Evolutionary conservation across 1,284 basidiomycete species (phyloP).

Genomic region (Sanghuangporus weigelae): DNA sequence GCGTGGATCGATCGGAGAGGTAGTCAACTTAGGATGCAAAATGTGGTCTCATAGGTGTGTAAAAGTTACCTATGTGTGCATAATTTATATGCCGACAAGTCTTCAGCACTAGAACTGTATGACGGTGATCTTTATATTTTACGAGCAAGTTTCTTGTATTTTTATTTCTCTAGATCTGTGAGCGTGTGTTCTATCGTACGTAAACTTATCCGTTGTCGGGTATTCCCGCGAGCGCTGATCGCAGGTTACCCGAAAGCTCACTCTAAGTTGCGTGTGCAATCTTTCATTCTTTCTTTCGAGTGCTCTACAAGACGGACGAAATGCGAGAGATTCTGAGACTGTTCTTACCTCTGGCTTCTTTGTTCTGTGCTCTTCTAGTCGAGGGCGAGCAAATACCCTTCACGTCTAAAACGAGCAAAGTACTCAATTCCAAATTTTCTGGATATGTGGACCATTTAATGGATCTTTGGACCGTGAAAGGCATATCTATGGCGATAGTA

Average conservation of each 20-base stretch:
- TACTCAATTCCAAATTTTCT: background rate
- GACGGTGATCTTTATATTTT: no score
- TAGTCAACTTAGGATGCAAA: background rate
- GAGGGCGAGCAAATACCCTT: background rate
- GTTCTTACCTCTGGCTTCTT: background rate
- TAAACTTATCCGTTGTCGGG: no score
- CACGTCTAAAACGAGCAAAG: background rate
- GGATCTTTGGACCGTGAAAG: constrained; percentile 12
- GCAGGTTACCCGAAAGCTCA: no score
- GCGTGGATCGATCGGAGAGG: background rate
- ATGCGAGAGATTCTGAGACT: background rate
- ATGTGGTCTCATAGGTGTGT: background rate
- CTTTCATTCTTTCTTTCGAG: no score
- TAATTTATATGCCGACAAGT: background rate
- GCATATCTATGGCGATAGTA: constrained; percentile 5
- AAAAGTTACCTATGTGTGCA: background rate
- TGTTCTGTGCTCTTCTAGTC: background rate
- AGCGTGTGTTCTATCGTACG: no score
- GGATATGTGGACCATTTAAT: constrained; percentile 6
- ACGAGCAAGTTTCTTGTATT: no score
- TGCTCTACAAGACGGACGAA: no score
- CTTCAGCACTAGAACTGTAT: no score
- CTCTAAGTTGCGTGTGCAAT: no score
- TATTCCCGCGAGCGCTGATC: no score
- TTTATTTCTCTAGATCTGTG: no score